Conservation (phyloP, 2,329 filamentous ascomycete species). For the Stromatinia cepivora region DNA sequence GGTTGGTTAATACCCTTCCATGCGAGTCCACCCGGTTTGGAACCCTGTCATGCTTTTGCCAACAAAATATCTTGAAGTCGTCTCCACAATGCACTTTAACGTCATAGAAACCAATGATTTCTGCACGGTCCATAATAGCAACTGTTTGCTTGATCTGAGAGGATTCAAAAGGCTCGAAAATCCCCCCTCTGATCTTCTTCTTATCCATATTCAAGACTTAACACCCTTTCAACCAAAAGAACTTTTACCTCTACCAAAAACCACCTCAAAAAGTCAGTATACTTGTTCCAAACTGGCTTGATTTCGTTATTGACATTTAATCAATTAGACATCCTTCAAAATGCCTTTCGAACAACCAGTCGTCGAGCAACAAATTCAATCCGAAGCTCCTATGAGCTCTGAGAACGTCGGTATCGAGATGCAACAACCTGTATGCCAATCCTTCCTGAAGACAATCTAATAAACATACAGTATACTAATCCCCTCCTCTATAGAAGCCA, state of each 20-base stretch:
- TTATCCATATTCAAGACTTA: not conserved
- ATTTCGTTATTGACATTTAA: not conserved
- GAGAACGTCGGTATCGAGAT: slow-evolving; percentile 30
- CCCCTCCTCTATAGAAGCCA: slow-evolving; percentile 26
- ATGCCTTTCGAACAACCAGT: slow-evolving; percentile 36
- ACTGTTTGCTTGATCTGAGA: not conserved
- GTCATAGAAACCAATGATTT: slow-evolving; percentile 7
- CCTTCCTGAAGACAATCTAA: not conserved
- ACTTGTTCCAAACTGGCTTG: not conserved
- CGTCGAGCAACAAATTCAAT: slow-evolving; percentile 37
- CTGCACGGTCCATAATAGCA: not conserved
- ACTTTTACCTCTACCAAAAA: not conserved
- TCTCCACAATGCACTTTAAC: slow-evolving; percentile 13
- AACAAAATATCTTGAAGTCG: slow-evolving; percentile 11
- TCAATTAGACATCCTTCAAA: slow-evolving; percentile 22
- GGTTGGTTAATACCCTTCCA: not conserved
- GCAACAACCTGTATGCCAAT: slow-evolving; percentile 37
- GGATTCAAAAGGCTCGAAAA: slow-evolving; percentile 14
- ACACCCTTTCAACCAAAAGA: not conserved
- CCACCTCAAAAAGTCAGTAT: not conserved
- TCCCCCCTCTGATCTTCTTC: not conserved
- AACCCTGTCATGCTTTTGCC: slow-evolving; percentile 10
- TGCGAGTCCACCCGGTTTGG: not conserved
- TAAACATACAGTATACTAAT: slow-evolving; percentile 8
- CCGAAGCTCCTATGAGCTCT: slow-evolving; percentile 36